Base-by-base conservation (phyloP, 345 rosid genomes). In the Eucalyptus camaldulensis region DNA sequence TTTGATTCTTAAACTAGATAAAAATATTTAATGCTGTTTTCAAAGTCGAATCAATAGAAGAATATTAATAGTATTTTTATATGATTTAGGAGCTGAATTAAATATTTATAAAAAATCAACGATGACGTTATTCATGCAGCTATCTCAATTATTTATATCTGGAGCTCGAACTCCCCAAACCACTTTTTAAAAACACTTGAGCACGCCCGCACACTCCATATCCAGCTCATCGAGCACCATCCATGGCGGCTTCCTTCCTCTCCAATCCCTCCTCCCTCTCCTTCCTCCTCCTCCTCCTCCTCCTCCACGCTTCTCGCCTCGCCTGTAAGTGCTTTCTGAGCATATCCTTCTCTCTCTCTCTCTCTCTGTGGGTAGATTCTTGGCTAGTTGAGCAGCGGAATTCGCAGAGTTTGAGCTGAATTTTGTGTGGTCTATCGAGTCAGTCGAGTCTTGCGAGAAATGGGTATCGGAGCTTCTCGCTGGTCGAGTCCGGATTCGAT, bases 251-350 rank as follows among this genome's bases (percentile, higher is more conserved):
- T 76, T 53, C 58, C 89, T 89, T 80, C 37, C 72, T 87, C 49
- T 19, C 69, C 49, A 15, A 14, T 43, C 29, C 14, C 53, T 21
- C 86, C 90, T 27, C 27, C 56, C 67, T 76, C 16, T 40, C 15
- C 8, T 19, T 50, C 56, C 27, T 92, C 88, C 53, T 90, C 90
- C 88, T 91, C 92, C 88, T 56, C 89, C 58, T 93, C 89, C 90
- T 92, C 80, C 56, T 91, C 40, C 92, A 87, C 3, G 72, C 88
- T 40, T 37, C 92, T 88, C 88, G 27, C 87, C 90, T 91, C 83
- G 93, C 94, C 86, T 62, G 98, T 96, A 92, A 94, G 94, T 89
- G 56, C 29, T 56, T 25, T 56, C 62, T 56, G 29, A 10, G 62
- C 0, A 25, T 24, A 56, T 56, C 13, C 62, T 17, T 85, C 13